A percentile compares a stretch with the other conserved stretches of the same genome.
These are phyloP conservation scores for Colletotrichum eleusines DNA, from an alignment of 2,329 filamentous ascomycete species.

Conservation along the genomic window DNA sequence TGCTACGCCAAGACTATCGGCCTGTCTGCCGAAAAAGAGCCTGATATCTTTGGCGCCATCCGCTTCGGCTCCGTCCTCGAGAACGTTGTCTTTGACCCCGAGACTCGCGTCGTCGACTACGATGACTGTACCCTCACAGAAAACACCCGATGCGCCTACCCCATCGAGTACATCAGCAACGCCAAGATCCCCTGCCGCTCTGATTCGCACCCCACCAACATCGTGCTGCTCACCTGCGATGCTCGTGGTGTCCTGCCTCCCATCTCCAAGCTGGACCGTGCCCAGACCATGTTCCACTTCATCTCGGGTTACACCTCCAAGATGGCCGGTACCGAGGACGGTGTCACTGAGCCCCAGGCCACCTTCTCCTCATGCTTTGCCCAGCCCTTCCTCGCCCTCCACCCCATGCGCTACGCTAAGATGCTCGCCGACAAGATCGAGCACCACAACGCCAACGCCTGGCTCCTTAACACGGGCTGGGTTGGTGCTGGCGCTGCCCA, in stretches of 20 bases:
- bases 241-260: conserved; percentile 96
- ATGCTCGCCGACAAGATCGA: conserved; percentile 99
- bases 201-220: conserved; percentile 91
- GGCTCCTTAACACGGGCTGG: conserved; percentile 99
- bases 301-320: conserved; percentile 99
- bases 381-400: conserved; percentile 97
- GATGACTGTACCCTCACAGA: conserved; percentile 95
- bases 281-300: conserved; percentile 99
- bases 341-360: conserved; percentile 95
- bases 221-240: conserved; percentile 96
- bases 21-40: conserved; percentile 97
- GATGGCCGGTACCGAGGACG: conserved; percentile 99
- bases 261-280: conserved; percentile 94
- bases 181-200: conserved; percentile 98
- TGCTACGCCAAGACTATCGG: conserved; percentile 99
- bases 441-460: conserved; percentile 93
- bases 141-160: conserved; percentile 98
- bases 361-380: conserved; percentile 99
- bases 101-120: conserved; percentile 92
- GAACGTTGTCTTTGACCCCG: conserved; percentile 97
- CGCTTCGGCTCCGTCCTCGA: conserved; percentile 96
- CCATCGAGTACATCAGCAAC: conserved; percentile 98
- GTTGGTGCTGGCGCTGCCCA: conserved; percentile 91
- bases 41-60: conserved; percentile 96
- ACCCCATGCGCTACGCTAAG: conserved; percentile 98